Evolutionary conservation across 1,284 basidiomycete species (phyloP), one percentile per base, ranked within the genome.

Genomic region (Mycena citricolor): DNA sequence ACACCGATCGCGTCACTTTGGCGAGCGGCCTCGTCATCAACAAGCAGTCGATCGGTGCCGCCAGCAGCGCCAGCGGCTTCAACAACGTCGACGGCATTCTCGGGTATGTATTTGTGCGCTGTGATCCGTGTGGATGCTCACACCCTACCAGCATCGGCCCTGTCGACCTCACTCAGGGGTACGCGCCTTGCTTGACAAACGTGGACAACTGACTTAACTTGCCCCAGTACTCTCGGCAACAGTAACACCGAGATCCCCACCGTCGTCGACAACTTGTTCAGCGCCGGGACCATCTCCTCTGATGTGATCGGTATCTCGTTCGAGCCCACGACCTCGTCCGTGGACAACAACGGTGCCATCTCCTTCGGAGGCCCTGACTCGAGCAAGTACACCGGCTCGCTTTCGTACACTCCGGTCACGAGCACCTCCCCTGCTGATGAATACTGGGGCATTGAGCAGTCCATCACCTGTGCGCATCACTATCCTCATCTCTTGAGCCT

Each of bases 371-470:
- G 50, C 20, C 40, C 47, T 13, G 47, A 55, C 37, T 19, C 23
- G 19, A 24, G 32, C 55, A 77, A 74, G 57, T 74, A 69, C 63
- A 72, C 68, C 13, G 74, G 75, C 1, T 39, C 59, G 10, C 56
- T 83, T 29, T 58, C 56, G 32, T 80, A 67, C 60, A 77, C 74
- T 7, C 68, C 76, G 8, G 26, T 77, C 37, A 81, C 79, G 2
- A 54, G 50, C 10, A 74, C 72, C 2, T 59, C 46, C 8, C 81
- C 81, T 20, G 67, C 79, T 8, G 64, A 54, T 37, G 51, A 63
- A 28, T 84, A 71, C 67, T 85, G 79, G 78, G 83, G 83, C 29
- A 79, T 85, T 54, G 65, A 79, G 57, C 70, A 83, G 62, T 67
- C 69, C 33, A 68, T 85, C 48, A 63, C 60, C n/a, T 83, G 79